Evolutionary conservation across 2,329 filamentous ascomycete genomes (phyloP).

Genomic region (Stromatinia cepivora): DNA sequence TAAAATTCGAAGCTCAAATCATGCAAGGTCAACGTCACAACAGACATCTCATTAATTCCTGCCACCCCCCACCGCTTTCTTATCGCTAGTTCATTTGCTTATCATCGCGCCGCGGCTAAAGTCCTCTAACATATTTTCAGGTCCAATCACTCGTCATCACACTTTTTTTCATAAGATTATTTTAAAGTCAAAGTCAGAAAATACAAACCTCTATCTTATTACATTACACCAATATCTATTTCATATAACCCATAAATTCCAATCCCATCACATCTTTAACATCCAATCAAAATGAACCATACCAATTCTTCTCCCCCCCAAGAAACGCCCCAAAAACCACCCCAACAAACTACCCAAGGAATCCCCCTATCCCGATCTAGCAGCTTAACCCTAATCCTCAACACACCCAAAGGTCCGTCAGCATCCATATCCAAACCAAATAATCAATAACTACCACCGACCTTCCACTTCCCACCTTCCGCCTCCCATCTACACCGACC

Average conservation of each 20-base stretch:
- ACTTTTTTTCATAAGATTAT: background rate
- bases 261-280: background rate
- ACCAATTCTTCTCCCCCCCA: background rate
- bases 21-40: background rate
- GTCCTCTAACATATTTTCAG: background rate
- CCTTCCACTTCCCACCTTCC: background rate
- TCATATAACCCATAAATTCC: background rate
- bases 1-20: background rate
- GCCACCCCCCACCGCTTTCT: constrained; percentile 22
- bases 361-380: constrained; percentile 45
- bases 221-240: background rate
- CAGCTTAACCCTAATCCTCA: constrained; percentile 46
- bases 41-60: background rate
- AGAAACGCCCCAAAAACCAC: background rate
- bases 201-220: background rate
- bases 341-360: constrained; percentile 21
- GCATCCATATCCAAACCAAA: background rate
- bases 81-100: constrained; percentile 16
- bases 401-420: constrained; percentile 53
- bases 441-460: background rate
- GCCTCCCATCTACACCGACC: background rate
- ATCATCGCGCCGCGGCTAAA: constrained; percentile 11
- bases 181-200: background rate
- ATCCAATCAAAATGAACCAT: background rate
- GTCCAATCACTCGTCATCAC: background rate